Base-by-base conservation (phyloP, 768 basidiomycete genomes). In the Boletus vinaceobasis region DNA sequence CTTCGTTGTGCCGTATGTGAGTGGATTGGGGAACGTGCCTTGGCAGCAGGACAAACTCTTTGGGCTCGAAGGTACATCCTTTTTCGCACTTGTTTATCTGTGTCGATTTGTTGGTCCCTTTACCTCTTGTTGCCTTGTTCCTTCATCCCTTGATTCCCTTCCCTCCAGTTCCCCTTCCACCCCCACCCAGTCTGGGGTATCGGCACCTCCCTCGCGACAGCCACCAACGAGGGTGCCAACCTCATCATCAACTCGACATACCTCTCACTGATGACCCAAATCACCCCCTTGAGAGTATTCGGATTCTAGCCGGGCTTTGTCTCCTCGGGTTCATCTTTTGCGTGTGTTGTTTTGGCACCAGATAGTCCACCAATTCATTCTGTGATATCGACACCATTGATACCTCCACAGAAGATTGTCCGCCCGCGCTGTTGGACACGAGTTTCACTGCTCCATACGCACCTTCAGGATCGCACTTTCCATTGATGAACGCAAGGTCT, bases 1-100 rank as follows among this genome's bases (percentile, higher is more conserved):
- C 60, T 93, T 87, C 70, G 89, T 91, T 21, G 87, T 87, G 1
- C 86, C 86, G 10, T 93, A 93, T 63, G 91, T 88, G 0, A 86
- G 81, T 3, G 86, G 89, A 5, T 72, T 90, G 15, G 89, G 89
- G 1, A 88, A 89, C 62, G 83, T 90, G 2, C 90, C 90, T 0
- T 92, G 90, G 90, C 88, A 90, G 63, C 90, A 91, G 68, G 89
- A 88, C 42, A 90, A 92, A 65, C 77, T 93, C 11, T 93, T 93
- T 71, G 76, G 79, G 17, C 47, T 48, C 17, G 47, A 48, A 48
- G 47, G 47, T 48, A 36, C 47, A n/a, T 48, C 15, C 21, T 15
- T 17, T 9, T 26, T 8, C 31, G 4, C 7, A 23, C 32, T 47
- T 21, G 7, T 14, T 26, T 32, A 5, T 23, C 15, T 10, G 31